phyloP scores from a whole-genome alignment of 2,329 filamentous ascomycete genomes.

The Lachnellula cervina region DNA sequence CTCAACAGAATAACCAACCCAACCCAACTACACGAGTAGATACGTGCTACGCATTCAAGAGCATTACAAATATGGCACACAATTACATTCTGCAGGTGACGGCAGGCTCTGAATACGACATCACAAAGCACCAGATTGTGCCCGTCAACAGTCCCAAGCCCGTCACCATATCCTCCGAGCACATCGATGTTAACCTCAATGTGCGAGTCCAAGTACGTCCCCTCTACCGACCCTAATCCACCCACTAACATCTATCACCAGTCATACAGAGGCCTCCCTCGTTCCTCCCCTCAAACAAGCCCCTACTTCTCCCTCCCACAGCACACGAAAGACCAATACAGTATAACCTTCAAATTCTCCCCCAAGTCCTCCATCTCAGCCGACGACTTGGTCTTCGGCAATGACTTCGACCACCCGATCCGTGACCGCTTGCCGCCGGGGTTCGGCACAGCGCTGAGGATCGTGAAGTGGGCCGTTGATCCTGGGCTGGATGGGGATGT shows the following conservation, averaged over 20 bases:
- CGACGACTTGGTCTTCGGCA: constrained; percentile 78
- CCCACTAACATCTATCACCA: constrained; percentile 16
- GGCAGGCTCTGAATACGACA: constrained; percentile 72
- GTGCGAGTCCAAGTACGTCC: constrained; percentile 65
- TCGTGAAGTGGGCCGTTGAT: constrained; percentile 88
- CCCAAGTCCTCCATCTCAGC: constrained; percentile 47
- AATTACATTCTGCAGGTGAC: constrained; percentile 80
- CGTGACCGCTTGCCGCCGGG: constrained; percentile 80
- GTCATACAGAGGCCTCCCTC: constrained; percentile 64
- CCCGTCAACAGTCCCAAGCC: constrained; percentile 67
- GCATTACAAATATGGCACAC: constrained; percentile 49
- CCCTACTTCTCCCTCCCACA: constrained; percentile 70
- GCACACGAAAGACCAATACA: constrained; percentile 78
- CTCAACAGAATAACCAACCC: not conserved
- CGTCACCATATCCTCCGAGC: constrained; percentile 56
- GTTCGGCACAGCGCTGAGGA: constrained; percentile 76
- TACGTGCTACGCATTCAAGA: not conserved
- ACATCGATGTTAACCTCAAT: constrained; percentile 63
- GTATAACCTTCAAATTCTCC: constrained; percentile 72
- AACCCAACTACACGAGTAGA: not conserved
- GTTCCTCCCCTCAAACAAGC: constrained; percentile 61
- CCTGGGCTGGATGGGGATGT: constrained; percentile 86
- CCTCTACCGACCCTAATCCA: constrained; percentile 28
- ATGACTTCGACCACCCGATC: constrained; percentile 91
- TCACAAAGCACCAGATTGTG: constrained; percentile 65